Conservation (phyloP, 305 asterid genomes). For the Lippia alba region DNA sequence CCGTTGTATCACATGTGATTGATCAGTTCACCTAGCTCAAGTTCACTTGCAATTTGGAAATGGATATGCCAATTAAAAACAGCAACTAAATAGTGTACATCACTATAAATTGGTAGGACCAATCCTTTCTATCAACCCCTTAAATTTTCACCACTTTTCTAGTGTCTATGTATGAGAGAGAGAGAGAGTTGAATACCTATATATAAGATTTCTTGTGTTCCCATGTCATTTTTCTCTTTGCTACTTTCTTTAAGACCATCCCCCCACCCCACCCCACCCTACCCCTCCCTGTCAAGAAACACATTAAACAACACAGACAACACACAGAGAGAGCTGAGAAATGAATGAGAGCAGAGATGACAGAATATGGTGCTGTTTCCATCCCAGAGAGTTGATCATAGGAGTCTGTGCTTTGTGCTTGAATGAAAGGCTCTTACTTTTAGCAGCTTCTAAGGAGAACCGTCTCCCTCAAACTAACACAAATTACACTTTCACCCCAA, state of each 20-base stretch:
- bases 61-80: conserved; percentile 45
- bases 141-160: conserved; percentile 28
- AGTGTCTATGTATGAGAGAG: neutral
- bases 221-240: conserved; percentile 14
- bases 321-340: neutral
- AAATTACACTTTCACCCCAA: conserved; percentile 24
- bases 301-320: conserved; percentile 5
- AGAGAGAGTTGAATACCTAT: neutral
- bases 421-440: conserved; percentile 68
- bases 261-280: too few relatives aligned
- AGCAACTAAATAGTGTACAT: conserved; percentile 45
- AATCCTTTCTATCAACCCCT: conserved; percentile 39
- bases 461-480: too few relatives aligned
- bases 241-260: conserved; percentile 13
- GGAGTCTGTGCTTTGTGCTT: conserved; percentile 87
- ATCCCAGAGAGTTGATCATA: conserved; percentile 62
- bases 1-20: conserved; percentile 10
- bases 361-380: conserved; percentile 59
- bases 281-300: neutral
- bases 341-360: conserved; percentile 48
- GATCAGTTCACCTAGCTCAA: conserved; percentile 23
- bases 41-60: conserved; percentile 32
- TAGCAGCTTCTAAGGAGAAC: conserved; percentile 65
- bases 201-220: conserved; percentile 16
- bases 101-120: conserved; percentile 53